Conservation (phyloP, 2,329 filamentous ascomycete species). For the Fusarium lyarnte region DNA sequence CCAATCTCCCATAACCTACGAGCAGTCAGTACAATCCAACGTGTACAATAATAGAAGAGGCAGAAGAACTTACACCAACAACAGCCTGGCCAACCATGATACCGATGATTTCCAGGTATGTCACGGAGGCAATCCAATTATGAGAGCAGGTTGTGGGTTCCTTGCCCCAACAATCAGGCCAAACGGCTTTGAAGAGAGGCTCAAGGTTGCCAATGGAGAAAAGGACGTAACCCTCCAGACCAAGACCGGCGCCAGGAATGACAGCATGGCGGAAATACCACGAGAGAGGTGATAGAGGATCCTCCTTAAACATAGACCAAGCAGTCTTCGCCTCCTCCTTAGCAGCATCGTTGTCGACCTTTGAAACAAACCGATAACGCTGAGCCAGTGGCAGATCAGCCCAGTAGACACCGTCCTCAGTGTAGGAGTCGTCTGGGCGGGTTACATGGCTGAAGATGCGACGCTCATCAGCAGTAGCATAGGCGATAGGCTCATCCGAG, state of each 20-base stretch:
- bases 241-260: slow-evolving; percentile 89
- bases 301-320: slow-evolving; percentile 83
- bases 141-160: slow-evolving; percentile 71
- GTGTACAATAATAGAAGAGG: neutral
- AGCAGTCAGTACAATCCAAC: slow-evolving; percentile 22
- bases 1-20: slow-evolving; percentile 70
- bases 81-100: slow-evolving; percentile 94
- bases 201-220: slow-evolving; percentile 96
- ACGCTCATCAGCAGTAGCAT: slow-evolving; percentile 60
- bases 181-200: slow-evolving; percentile 80
- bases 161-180: slow-evolving; percentile 79
- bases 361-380: slow-evolving; percentile 78
- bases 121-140: slow-evolving; percentile 85
- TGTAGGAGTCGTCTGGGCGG: slow-evolving; percentile 89
- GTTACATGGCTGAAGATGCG: slow-evolving; percentile 81
- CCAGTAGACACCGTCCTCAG: slow-evolving; percentile 87
- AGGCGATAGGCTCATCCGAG: slow-evolving; percentile 55
- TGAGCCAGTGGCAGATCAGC: slow-evolving; percentile 80
- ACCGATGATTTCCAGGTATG: slow-evolving; percentile 91
- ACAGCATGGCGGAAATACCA: slow-evolving; percentile 94
- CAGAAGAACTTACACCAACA: slow-evolving; percentile 72
- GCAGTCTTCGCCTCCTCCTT: slow-evolving; percentile 72
- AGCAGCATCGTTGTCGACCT: slow-evolving; percentile 77
- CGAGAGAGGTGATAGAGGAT: slow-evolving; percentile 83
- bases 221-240: slow-evolving; percentile 93